Conservation (phyloP, 1,139 yeast species). For the Geotrichum bryndzae region DNA sequence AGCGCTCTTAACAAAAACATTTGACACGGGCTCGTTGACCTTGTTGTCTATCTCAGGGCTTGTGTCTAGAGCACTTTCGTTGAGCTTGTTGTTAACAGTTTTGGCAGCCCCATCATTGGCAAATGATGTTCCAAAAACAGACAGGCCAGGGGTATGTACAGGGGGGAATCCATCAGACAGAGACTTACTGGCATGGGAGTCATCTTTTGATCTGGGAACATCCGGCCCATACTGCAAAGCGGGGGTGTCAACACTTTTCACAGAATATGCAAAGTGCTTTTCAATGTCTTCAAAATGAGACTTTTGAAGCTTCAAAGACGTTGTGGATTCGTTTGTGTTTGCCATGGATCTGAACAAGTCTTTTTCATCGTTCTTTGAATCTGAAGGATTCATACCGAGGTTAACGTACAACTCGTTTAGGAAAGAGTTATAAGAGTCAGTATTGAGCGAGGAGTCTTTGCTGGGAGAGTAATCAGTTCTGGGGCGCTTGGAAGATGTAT, state of each 20-base stretch:
- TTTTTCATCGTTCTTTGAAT: background rate
- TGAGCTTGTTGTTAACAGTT: background rate
- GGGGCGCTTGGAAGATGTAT: background rate
- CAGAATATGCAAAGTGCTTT: conserved; percentile 3
- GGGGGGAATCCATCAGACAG: background rate
- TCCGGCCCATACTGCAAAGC: background rate
- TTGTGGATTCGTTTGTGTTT: conserved; percentile 1
- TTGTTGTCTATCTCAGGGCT: too few species aligned
- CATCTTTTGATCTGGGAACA: background rate
- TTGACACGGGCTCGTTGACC: background rate
- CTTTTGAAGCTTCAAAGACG: background rate
- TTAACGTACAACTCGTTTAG: background rate
- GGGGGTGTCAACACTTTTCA: conserved; percentile 7
- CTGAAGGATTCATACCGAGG: background rate
- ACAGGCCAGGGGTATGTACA: background rate
- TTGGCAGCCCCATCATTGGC: background rate
- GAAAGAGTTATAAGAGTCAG: background rate
- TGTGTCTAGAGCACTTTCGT: background rate
- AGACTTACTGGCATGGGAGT: background rate
- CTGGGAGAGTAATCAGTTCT: background rate
- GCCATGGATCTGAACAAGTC: background rate
- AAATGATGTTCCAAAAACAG: background rate
- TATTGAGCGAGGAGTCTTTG: background rate
- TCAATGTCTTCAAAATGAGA: background rate
- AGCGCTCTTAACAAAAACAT: background rate